Percentiles rank a stretch among this genome's conserved stretches.
Evolutionary conservation across 768 basidiomycete species (phyloP).

Genomic region (Phylloporus scabripes): DNA sequence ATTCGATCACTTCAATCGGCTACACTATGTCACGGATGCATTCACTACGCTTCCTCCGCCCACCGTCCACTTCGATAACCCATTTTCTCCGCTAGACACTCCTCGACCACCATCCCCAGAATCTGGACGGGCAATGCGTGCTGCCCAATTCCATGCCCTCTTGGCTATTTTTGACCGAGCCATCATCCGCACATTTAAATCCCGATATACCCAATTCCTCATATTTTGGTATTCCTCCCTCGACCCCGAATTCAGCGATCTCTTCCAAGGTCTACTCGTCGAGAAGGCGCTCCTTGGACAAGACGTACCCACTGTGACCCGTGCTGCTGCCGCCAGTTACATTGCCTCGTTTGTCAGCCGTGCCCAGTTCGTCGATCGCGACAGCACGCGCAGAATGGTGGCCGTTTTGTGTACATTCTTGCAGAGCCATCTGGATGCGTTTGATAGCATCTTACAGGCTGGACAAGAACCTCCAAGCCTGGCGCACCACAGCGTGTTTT

Average conservation of each 20-base stretch:
- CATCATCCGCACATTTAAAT: slow-evolving; percentile 93
- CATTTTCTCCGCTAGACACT: slow-evolving; percentile 17
- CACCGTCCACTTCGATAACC: not conserved
- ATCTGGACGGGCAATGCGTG: slow-evolving; percentile 37
- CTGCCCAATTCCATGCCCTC: slow-evolving; percentile 76
- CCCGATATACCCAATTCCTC: slow-evolving; percentile 95
- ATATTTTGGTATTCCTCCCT: slow-evolving; percentile 94
- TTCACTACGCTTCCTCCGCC: slow-evolving; percentile 14
- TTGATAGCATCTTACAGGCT: slow-evolving; percentile 45
- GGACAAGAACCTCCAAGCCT: slow-evolving; percentile 31
- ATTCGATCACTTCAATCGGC: slow-evolving; percentile 76
- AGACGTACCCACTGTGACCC: slow-evolving; percentile 62
- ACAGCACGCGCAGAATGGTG: slow-evolving; percentile 67
- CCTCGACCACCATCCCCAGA: slow-evolving; percentile 28
- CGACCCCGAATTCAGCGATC: slow-evolving; percentile 81
- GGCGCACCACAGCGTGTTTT: slow-evolving; percentile 69
- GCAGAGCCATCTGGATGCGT: slow-evolving; percentile 66
- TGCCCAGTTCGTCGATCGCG: slow-evolving; percentile 77
- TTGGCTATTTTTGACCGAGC: slow-evolving; percentile 91
- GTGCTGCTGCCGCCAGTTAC: slow-evolving; percentile 91
- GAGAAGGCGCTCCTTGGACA: slow-evolving; percentile 73
- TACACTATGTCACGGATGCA: slow-evolving; percentile 29
- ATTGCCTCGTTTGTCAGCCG: slow-evolving; percentile 90
- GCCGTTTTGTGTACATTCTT: slow-evolving; percentile 85
- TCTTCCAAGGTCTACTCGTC: slow-evolving; percentile 93